Percentiles rank a stretch among this genome's conserved stretches.
Conservation (phyloP, 495 filamentous ascomycete genomes). For the Penicillium lividum region DNA sequence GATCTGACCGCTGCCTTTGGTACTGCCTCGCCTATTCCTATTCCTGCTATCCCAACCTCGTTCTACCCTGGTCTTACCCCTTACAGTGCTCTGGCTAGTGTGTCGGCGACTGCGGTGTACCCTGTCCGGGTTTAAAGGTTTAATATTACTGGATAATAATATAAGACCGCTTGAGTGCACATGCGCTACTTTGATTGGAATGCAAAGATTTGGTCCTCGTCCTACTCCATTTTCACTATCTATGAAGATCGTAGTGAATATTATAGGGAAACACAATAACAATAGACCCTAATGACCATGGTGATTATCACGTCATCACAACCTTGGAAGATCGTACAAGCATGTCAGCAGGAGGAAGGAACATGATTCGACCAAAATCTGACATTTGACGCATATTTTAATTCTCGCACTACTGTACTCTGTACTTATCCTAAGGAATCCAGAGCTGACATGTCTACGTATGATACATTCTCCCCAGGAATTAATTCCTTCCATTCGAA, state of each 20-base stretch:
- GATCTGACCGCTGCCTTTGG: conserved; percentile 48
- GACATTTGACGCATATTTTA: neutral
- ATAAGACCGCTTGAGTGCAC: no score
- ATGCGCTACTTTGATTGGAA: no score
- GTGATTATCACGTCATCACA: neutral
- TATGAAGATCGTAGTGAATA: no score
- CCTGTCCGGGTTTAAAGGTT: neutral
- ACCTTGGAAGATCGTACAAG: neutral
- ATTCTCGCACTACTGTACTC: no score
- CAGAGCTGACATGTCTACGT: neutral
- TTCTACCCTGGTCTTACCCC: conserved; percentile 54
- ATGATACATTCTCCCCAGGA: no score
- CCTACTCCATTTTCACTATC: no score
- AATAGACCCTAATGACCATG: neutral
- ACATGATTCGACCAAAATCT: neutral
- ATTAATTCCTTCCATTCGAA: neutral
- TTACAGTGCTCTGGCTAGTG: conserved; percentile 28
- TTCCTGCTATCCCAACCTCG: conserved; percentile 55
- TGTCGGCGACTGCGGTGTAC: conserved; percentile 13
- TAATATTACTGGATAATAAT: no score
- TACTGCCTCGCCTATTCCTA: conserved; percentile 48
- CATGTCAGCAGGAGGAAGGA: neutral
- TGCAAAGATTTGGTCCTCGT: no score
- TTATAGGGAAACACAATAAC: no score
- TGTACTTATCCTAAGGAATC: no score